These are phyloP conservation scores for Aspergillus carlsbadensis DNA, from an alignment of 495 filamentous ascomycete species.

Conservation along the genomic window DNA sequence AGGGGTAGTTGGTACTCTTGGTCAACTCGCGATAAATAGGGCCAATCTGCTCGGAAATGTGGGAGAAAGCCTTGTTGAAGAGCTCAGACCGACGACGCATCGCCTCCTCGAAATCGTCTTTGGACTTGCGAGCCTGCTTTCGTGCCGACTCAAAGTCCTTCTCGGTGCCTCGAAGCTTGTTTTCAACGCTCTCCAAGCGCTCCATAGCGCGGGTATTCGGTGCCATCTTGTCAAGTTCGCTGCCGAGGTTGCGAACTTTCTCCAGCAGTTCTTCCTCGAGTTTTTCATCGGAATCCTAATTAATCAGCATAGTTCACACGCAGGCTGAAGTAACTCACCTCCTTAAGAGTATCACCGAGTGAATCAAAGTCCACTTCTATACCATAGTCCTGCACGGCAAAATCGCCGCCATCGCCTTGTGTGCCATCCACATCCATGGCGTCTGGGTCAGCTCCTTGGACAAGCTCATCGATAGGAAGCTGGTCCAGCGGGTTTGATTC, in stretches of 20 bases:
- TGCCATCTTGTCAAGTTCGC: conserved; percentile 86
- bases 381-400: conserved; percentile 78
- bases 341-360: conserved; percentile 81
- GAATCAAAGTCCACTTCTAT: conserved; percentile 88
- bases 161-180: conserved; percentile 79
- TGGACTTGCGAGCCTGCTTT: conserved; percentile 66
- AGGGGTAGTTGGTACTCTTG: conserved; percentile 73
- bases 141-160: conserved; percentile 86
- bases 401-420: conserved; percentile 28
- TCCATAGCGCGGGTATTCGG: conserved; percentile 96
- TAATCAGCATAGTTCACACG: conserved; percentile 22
- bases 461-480: conserved; percentile 82
- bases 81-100: conserved; percentile 82
- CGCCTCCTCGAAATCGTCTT: conserved; percentile 76
- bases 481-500: conserved; percentile 74
- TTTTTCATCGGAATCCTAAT: conserved; percentile 64
- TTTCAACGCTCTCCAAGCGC: conserved; percentile 81
- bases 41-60: conserved; percentile 93
- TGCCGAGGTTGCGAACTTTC: conserved; percentile 67
- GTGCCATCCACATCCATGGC: conserved; percentile 83
- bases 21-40: conserved; percentile 95
- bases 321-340: conserved; percentile 49
- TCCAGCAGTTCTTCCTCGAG: conserved; percentile 78
- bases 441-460: conserved; percentile 65
- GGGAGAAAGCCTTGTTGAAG: conserved; percentile 91